Conservation (phyloP, 2,329 filamentous ascomycete species). For the Pseudogymnoascus sp. region DNA sequence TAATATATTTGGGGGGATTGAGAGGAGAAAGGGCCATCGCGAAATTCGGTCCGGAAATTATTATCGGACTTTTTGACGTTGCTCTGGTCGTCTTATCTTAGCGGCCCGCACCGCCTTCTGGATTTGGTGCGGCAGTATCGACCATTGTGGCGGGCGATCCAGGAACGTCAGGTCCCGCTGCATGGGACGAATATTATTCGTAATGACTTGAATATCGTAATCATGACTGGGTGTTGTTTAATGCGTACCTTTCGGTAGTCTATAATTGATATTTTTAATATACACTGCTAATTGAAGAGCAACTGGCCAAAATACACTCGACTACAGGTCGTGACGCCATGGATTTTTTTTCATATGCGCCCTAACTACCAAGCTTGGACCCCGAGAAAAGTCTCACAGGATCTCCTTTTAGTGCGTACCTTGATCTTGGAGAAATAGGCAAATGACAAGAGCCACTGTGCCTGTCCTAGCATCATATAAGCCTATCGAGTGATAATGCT, state of each 20-base stretch:
- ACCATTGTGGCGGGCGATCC: too few relatives aligned
- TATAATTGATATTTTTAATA: not conserved
- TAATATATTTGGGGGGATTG: not conserved
- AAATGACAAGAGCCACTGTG: not conserved
- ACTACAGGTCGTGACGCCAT: not conserved
- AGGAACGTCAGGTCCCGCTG: not conserved
- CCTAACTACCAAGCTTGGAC: not conserved
- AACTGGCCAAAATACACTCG: not conserved
- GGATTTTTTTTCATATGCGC: not conserved
- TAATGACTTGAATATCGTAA: not conserved
- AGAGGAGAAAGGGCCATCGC: not conserved
- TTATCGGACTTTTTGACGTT: slow-evolving; percentile 3
- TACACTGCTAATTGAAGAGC: not conserved
- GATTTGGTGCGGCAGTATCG: not conserved
- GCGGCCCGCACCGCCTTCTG: not conserved
- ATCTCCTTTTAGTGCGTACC: not conserved
- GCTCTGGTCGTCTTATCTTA: not conserved
- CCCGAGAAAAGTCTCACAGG: not conserved
- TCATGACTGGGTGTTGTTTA: not conserved
- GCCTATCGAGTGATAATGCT: not conserved
- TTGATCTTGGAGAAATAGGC: not conserved
- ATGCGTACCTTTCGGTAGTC: not conserved
- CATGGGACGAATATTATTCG: not conserved
- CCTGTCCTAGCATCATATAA: not conserved
- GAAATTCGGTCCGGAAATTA: not conserved